Evolutionary conservation across 768 basidiomycete genomes (phyloP).

Genomic region (Leccinum pellstonianum): DNA sequence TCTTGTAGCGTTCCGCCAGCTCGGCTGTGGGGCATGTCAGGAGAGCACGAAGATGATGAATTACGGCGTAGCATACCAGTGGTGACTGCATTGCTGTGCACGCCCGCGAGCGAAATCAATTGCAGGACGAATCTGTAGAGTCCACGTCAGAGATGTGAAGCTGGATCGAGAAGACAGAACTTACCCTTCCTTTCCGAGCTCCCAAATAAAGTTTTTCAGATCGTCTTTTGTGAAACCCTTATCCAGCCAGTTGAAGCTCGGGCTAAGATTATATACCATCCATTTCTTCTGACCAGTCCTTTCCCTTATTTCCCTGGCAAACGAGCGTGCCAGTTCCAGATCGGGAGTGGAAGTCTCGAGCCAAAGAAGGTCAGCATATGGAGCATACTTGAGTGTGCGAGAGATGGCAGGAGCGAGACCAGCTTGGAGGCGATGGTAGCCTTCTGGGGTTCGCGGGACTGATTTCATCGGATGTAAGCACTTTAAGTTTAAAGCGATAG

Average conservation of each 20-base stretch:
- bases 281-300: conserved; percentile 62
- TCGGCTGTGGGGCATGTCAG: conserved; percentile 50
- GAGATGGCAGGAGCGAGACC: conserved; percentile 82
- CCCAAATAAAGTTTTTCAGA: conserved; percentile 86
- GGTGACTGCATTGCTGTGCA: conserved; percentile 79
- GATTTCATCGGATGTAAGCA: conserved; percentile 4
- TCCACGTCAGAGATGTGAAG: conserved; percentile 3
- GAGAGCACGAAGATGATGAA: background rate
- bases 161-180: conserved; percentile 12
- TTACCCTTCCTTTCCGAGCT: conserved; percentile 84
- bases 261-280: conserved; percentile 93
- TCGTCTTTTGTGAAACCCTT: conserved; percentile 76
- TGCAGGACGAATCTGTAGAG: conserved; percentile 78
- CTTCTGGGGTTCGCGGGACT: conserved; percentile 89
- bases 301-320: conserved; percentile 73
- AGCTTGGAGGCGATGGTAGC: conserved; percentile 85
- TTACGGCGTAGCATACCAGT: conserved; percentile 58
- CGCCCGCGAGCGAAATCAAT: conserved; percentile 84
- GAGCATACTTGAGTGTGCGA: conserved; percentile 76
- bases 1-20: conserved; percentile 74
- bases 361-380: conserved; percentile 89
- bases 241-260: conserved; percentile 90
- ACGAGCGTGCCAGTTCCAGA: conserved; percentile 72
- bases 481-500: background rate
- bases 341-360: conserved; percentile 90